Evolutionary conservation across 371 early-diverging fungal genomes (phyloP).

Genomic region (Mortierella sp.): DNA sequence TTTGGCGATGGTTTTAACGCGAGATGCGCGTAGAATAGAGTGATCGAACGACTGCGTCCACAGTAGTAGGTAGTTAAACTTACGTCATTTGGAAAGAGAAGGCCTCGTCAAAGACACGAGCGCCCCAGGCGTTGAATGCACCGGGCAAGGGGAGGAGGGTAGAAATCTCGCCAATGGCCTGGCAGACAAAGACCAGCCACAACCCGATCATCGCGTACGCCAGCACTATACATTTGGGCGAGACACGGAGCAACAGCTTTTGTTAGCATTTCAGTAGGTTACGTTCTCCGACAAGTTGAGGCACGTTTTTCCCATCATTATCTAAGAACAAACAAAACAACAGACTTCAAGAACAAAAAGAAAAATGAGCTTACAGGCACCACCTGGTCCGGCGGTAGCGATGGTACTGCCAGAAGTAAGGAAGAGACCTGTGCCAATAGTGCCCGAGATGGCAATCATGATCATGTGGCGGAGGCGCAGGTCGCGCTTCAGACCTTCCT

Average conservation of each 20-base stretch:
- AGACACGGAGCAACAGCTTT: not conserved
- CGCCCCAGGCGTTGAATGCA: conserved; percentile 84
- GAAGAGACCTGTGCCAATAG: conserved; percentile 89
- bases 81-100: conserved; percentile 71
- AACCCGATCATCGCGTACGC: conserved; percentile 79
- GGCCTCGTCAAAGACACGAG: conserved; percentile 85
- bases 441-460: conserved; percentile 86
- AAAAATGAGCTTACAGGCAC: conserved; percentile 60
- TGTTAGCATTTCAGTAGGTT: not conserved
- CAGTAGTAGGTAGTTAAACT: not conserved
- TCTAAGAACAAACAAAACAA: not conserved
- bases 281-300: not conserved
- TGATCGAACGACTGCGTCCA: no score
- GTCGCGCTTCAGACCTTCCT: conserved; percentile 62
- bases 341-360: not conserved
- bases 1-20: no score
- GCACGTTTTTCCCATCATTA: not conserved
- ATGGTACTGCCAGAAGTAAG: conserved; percentile 83
- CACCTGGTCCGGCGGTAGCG: conserved; percentile 80
- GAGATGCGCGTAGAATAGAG: no score
- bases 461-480: conserved; percentile 77
- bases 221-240: conserved; percentile 62
- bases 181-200: conserved; percentile 84
- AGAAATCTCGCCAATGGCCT: conserved; percentile 89
- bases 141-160: conserved; percentile 86